Evolutionary conservation across 805 yeast species (phyloP).

Genomic region (Yueomyces sp.): DNA sequence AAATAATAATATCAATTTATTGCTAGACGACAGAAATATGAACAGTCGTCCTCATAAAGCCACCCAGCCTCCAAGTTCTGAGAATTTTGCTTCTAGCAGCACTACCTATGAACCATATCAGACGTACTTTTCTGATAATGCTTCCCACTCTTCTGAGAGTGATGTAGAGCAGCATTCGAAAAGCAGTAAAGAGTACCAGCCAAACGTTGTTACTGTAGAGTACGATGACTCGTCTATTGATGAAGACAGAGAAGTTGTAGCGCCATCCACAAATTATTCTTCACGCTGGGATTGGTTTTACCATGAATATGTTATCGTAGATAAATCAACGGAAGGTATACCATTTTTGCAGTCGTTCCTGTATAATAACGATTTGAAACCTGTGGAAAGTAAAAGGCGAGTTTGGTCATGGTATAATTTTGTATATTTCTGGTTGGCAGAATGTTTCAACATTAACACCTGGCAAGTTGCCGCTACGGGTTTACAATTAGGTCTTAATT

Average conservation of each 20-base stretch:
- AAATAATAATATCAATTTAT: no score
- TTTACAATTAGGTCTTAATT: slow-evolving; percentile 57
- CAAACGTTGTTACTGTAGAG: background rate
- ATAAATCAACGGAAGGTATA: slow-evolving; percentile 25
- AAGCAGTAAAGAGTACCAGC: background rate
- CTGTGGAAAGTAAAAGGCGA: slow-evolving; percentile 62
- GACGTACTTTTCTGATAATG: background rate
- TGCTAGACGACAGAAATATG: no score
- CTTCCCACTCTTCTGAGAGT: background rate
- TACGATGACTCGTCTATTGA: slow-evolving; percentile 1
- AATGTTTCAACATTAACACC: slow-evolving; percentile 78
- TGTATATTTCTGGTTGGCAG: slow-evolving; percentile 77
- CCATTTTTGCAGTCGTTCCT: slow-evolving; percentile 51
- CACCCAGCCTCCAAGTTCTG: no score
- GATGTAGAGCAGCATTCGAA: background rate
- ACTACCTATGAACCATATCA: slow-evolving; percentile 17
- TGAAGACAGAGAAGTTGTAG: background rate
- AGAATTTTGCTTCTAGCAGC: background rate
- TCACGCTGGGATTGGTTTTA: slow-evolving; percentile 14
- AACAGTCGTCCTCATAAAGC: no score
- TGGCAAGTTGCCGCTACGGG: slow-evolving; percentile 90
- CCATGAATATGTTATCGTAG: slow-evolving; percentile 14
- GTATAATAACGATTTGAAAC: slow-evolving; percentile 62
- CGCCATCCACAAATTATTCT: slow-evolving; percentile 1
- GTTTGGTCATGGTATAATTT: slow-evolving; percentile 81